These are phyloP conservation scores for Solanum piurae DNA, from an alignment of 257 asterid genomes.

Conservation along the genomic window DNA sequence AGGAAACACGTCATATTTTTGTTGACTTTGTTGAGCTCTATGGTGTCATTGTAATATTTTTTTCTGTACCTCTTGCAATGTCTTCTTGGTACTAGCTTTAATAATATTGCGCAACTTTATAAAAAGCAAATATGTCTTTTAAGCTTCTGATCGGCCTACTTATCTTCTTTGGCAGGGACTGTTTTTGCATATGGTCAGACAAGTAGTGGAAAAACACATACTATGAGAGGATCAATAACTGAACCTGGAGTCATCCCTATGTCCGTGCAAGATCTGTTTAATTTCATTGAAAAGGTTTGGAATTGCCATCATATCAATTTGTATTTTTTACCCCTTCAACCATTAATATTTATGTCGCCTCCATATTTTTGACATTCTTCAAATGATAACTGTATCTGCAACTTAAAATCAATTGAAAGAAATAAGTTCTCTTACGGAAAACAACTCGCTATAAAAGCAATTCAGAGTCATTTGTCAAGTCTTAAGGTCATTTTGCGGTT, in stretches of 20 bases:
- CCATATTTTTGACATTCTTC: neutral
- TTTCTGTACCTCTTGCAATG: neutral
- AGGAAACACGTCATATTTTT: neutral
- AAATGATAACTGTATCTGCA: neutral
- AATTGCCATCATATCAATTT: neutral
- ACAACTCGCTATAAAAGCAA: neutral
- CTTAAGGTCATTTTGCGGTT: neutral
- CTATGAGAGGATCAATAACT: constrained; percentile 83
- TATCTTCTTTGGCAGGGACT: constrained; percentile 41
- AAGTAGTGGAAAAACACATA: constrained; percentile 91
- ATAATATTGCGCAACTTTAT: neutral
- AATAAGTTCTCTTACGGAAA: neutral
- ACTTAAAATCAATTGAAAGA: neutral
- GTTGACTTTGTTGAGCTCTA: neutral
- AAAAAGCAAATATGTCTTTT: neutral
- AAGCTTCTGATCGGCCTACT: neutral
- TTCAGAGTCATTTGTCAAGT: neutral
- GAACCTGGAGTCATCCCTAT: constrained; percentile 95
- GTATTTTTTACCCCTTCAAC: neutral
- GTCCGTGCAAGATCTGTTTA: constrained; percentile 68
- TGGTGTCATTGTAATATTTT: neutral
- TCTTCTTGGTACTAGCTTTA: neutral
- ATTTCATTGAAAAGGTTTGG: constrained; percentile 58
- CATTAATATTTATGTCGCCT: neutral
- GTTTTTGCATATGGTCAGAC: constrained; percentile 99